Percentiles rank a stretch among this genome's conserved stretches.
Evolutionary conservation across 129 eudicot genomes (phyloP).

Genomic region (Artemisia argyi): DNA sequence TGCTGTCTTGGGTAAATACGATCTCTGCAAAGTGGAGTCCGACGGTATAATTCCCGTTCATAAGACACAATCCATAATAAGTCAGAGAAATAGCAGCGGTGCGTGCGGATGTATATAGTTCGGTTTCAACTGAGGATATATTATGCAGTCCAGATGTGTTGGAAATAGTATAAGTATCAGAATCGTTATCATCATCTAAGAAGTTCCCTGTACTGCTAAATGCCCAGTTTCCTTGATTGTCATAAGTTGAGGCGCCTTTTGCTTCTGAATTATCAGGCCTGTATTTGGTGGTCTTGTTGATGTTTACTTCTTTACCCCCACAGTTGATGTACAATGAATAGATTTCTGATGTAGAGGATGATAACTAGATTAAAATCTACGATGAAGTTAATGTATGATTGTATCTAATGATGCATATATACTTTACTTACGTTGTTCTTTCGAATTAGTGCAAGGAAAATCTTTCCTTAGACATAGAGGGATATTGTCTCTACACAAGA

Average conservation of each 20-base stretch:
- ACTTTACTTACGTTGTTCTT: conserved; percentile 49
- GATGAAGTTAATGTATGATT: conserved; percentile 7
- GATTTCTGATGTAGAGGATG: conserved; percentile 40
- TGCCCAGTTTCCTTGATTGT: conserved; percentile 57
- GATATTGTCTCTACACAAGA: conserved; percentile 36
- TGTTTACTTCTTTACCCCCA: conserved; percentile 60
- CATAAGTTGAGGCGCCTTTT: conserved; percentile 71
- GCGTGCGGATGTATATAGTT: conserved; percentile 72
- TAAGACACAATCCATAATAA: conserved; percentile 80
- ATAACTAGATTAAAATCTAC: conserved; percentile 1
- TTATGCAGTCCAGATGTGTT: conserved; percentile 50
- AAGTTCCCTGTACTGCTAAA: conserved; percentile 87
- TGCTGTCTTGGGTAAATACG: conserved; percentile 54
- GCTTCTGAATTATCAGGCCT: conserved; percentile 56
- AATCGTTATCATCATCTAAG: conserved; percentile 65
- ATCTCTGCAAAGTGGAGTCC: conserved; percentile 84
- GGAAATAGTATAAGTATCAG: conserved; percentile 59
- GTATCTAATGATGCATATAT: conserved; percentile 14
- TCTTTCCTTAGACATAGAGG: conserved; percentile 58
- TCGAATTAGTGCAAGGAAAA: conserved; percentile 53
- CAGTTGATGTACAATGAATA: conserved; percentile 66
- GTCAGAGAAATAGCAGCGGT: conserved; percentile 78
- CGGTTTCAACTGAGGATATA: conserved; percentile 26
- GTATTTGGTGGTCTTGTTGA: conserved; percentile 35
- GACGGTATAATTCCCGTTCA: conserved; percentile 76